Evolutionary conservation across 2,329 filamentous ascomycete species (phyloP), one percentile per base, ranked within the genome.

Genomic region (Amauroascus niger): DNA sequence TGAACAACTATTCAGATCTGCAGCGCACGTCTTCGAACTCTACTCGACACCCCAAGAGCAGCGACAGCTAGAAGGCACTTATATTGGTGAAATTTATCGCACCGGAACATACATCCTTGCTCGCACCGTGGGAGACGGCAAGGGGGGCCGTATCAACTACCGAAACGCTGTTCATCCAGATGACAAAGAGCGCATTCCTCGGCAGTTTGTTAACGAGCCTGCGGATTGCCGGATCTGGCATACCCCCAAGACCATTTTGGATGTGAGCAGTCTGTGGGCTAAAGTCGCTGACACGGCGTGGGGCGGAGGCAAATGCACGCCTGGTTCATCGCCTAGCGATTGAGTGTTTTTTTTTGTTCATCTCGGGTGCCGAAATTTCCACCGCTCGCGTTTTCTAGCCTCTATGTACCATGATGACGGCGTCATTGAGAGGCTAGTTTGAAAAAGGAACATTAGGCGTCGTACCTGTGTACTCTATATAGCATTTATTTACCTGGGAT

Each of bases 221-320:
- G 78, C 82, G 0, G 77, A 81, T 59, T 85, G 81, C 58, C 71
- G 80, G 4, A 64, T 84, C 11, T 85, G 76, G 62, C 83, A 78
- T 56, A 81, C 81, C 1, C 63, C 71, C 14, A 65, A 71, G 1
- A 82, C 80, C 66, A 65, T 79, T 32, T 65, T 72, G 2, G 72
- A 81, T 55, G 72, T 78, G 1, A 70, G 69, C 1, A 68, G 66
- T 18, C 61, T 79, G 30, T 84, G 82, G 81, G 68, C 67, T 28
- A 69, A 67, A 22, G 73, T 71, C 28, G 67, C 66, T 1, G 64
- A 65, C 5, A 63, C 69, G 1, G 46, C 54, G 13, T 76, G 72
- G 64, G 70, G 70, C 6, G 71, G 65, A 2, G 68, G 67, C 45
- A 50, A 55, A 32, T 74, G 71, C 58, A 65, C 63, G 3, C 41